Base-by-base conservation (phyloP, 78 protist species). In the Guillardia theta region DNA sequence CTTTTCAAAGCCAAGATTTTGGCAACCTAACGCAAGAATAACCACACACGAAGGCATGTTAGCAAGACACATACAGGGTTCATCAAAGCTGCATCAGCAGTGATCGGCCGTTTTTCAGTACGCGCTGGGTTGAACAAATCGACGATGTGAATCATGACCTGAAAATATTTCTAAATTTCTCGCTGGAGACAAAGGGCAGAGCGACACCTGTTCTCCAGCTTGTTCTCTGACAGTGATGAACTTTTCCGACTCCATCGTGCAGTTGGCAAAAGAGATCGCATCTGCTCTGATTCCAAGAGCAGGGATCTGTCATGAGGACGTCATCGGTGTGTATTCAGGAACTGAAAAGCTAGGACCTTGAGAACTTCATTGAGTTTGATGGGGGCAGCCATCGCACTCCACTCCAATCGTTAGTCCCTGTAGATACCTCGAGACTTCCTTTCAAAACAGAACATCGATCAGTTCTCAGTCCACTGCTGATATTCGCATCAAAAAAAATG, bases 61-160 rank as follows among this genome's bases (percentile, higher is more conserved):
- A n/a, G n/a, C n/a, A n/a, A n/a, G n/a, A n/a, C n/a, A n/a, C n/a
- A n/a, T n/a, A 92, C 93, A 39, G 99, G 99, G 95, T 98, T 96
- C 99, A 98, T 98, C 76, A 99, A 97, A 50, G 99, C 99, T 1
- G 97, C 92, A 47, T 98, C 99, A 0, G 99, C 98, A 18, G 80
- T 88, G 88, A 97, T 98, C 92, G 98, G 98, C 33, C 97, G 95
- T 80, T 97, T 95, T 37, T 77, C 88, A n/a, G 95, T 93, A 87
- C 87, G 96, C 41, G 48, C 53, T 24, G 98, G 99, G 62, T 93
- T 95, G 21, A 96, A 93, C 12, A 44, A 24, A 24, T 80, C 50
- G 53, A 80, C 48, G 87, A 76, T 24, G 27, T 58, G 70, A 30
- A 58, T 58, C 27, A 6, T 58, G 70, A 58, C 70, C 70, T 58